These are phyloP conservation scores for Dactylellina haptotyla DNA, from an alignment of 2,329 filamentous ascomycete genomes.

Conservation along the genomic window DNA sequence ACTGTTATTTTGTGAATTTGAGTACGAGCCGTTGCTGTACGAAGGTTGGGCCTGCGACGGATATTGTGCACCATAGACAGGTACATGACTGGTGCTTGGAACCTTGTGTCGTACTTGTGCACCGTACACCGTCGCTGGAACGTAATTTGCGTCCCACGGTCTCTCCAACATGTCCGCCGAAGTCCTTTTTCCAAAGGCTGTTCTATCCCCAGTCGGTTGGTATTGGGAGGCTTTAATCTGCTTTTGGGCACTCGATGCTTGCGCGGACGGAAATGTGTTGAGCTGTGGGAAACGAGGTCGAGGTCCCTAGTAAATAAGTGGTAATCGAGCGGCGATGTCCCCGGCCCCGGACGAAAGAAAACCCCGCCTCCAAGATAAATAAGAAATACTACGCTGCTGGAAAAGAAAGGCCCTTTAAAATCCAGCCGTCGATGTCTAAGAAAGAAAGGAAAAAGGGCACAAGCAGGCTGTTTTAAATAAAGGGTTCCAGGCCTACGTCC, in stretches of 20 bases:
- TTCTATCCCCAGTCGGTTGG: slow-evolving; percentile 38
- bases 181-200: slow-evolving; percentile 41
- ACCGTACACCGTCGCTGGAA: slow-evolving; percentile 53
- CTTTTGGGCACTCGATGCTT: slow-evolving; percentile 13
- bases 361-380: slow-evolving; percentile 25
- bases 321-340: neutral
- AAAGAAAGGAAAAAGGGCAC: slow-evolving; percentile 2
- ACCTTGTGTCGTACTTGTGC: slow-evolving; percentile 54
- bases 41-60: slow-evolving; percentile 53
- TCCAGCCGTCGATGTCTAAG: neutral
- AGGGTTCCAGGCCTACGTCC: slow-evolving; percentile 18
- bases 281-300: slow-evolving; percentile 13
- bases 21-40: slow-evolving; percentile 37
- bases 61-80: slow-evolving; percentile 48
- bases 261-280: slow-evolving; percentile 42
- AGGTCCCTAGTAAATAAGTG: neutral
- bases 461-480: no score
- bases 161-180: slow-evolving; percentile 54
- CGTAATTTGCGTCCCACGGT: slow-evolving; percentile 54
- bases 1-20: slow-evolving; percentile 34
- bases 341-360: neutral
- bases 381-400: neutral
- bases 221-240: slow-evolving; percentile 8
- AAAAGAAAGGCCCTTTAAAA: slow-evolving; percentile 1
- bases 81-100: slow-evolving; percentile 51